Percentiles rank a stretch among this genome's conserved stretches.
Conservation (phyloP, 257 asterid species). For the Paraleonurus japonicus region DNA sequence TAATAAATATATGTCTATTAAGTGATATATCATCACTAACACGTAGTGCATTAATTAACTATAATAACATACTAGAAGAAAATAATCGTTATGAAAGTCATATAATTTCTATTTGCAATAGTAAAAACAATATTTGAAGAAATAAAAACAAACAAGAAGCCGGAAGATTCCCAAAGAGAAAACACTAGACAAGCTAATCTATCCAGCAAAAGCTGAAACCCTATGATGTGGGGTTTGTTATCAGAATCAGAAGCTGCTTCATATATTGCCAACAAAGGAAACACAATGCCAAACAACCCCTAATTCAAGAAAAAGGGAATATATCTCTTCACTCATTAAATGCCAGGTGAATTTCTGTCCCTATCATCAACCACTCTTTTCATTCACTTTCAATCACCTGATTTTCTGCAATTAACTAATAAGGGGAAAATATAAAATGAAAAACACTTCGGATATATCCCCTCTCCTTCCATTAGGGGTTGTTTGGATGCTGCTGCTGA, state of each 20-base stretch:
- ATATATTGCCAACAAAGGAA: constrained; percentile 10
- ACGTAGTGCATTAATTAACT: no score
- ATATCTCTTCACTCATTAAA: constrained; percentile 20
- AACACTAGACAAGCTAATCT: background rate
- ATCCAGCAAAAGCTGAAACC: constrained; percentile 29
- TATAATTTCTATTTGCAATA: background rate
- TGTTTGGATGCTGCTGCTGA: constrained; percentile 35
- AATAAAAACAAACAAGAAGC: background rate
- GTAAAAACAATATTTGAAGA: background rate
- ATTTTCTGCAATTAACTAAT: background rate
- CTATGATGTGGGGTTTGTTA: constrained; percentile 13
- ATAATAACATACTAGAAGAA: no score
- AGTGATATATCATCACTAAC: no score
- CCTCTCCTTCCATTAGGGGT: constrained; percentile 1
- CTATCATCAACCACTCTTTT: constrained; percentile 27
- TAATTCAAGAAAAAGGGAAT: constrained; percentile 25
- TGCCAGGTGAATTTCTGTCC: constrained; percentile 43
- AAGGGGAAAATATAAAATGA: background rate
- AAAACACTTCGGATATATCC: background rate
- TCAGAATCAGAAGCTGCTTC: constrained; percentile 30
- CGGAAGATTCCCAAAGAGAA: constrained; percentile 17
- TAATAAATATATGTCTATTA: no score
- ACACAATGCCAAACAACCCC: constrained; percentile 33
- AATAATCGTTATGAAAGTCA: no score
- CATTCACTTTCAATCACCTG: constrained; percentile 11